Base-by-base conservation (phyloP, 148 eudicot genomes). In the Nyssa sinensis region DNA sequence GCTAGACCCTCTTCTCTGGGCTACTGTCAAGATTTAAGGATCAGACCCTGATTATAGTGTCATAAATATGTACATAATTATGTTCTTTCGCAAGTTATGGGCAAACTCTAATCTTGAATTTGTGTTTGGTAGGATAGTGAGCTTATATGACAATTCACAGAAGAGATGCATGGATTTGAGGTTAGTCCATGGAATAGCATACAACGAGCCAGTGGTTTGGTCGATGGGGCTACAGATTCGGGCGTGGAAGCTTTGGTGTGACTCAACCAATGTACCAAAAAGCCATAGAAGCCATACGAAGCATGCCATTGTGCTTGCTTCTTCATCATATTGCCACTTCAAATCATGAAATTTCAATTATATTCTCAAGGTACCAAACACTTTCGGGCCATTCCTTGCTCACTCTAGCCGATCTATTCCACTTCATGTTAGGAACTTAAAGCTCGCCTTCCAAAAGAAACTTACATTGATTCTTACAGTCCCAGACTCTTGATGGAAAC, bases 151-250 rank as follows among this genome's bases (percentile, higher is more conserved):
- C 65, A 70, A 67, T 58, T 82, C 94, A 9, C 84, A 80, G 74
- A 93, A 91, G 90, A 93, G 84, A 77, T 82, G 88, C 77, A 91
- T 96, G 99, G 98, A 91, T 19, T 80, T 96, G 73, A 88, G 99
- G 85, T 74, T 96, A 58, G 83, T 91, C 28, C 95, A 96, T 71
- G 93, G 93, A 37, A 68, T 89, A 59, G 94, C 94, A 37, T 91
- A 93, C 24, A 92, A 93, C 1, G 83, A 89, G 63, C 85, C 97
- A 16, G n/a, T 96, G 99, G 99, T 96, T 96, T 59, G 83, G 82
- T 10, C 88, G 86, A 24, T 96, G 98, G 98, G 98, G 91, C 64
- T 96, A 96, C 70, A 77, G 69, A 65, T 96, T 93, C 67, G 87
- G 89, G 37, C 89, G 94, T 28, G 98, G 99, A 83, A 93, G 88